Conservation (phyloP, 371 early-diverging fungal species). For the Catenaria anguillulae region DNA sequence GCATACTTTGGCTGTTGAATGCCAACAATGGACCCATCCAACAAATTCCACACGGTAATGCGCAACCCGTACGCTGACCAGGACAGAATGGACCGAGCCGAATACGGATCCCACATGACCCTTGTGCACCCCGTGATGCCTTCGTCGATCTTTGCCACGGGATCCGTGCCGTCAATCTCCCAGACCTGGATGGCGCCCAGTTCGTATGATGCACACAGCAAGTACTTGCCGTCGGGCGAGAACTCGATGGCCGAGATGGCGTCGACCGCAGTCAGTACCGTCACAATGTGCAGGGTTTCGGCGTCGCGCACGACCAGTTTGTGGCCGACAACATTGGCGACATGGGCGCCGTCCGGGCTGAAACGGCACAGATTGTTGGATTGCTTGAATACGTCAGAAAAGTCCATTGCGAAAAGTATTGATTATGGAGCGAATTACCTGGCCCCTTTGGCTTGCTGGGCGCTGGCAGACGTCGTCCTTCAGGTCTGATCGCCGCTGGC, state of each 20-base stretch:
- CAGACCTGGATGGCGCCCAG: constrained; percentile 40
- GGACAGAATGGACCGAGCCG: constrained; percentile 41
- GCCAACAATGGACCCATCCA: constrained; percentile 28
- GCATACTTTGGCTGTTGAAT: constrained; percentile 46
- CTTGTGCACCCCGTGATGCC: constrained; percentile 34
- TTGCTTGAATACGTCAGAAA: constrained; percentile 57
- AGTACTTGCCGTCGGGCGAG: constrained; percentile 45
- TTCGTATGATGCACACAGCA: constrained; percentile 39
- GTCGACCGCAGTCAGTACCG: constrained; percentile 30
- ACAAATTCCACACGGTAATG: constrained; percentile 45
- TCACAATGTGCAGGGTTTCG: constrained; percentile 39
- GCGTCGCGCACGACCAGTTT: constrained; percentile 57
- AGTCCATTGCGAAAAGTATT: too few species aligned
- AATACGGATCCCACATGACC: constrained; percentile 42
- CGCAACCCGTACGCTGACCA: constrained; percentile 50
- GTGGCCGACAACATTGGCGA: constrained; percentile 53
- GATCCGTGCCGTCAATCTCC: constrained; percentile 29
- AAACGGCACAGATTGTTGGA: constrained; percentile 31
- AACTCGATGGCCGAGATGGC: constrained; percentile 43
- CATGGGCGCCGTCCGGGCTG: constrained; percentile 47
- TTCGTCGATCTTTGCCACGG: constrained; percentile 42
- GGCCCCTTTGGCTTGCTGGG: too few species aligned
- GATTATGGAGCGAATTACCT: too few species aligned
- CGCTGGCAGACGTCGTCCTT: too few species aligned
- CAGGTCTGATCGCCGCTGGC: too few species aligned